These are phyloP conservation scores for Metahyphopichia silvanorum DNA, from an alignment of 805 yeast species.

Conservation along the genomic window DNA sequence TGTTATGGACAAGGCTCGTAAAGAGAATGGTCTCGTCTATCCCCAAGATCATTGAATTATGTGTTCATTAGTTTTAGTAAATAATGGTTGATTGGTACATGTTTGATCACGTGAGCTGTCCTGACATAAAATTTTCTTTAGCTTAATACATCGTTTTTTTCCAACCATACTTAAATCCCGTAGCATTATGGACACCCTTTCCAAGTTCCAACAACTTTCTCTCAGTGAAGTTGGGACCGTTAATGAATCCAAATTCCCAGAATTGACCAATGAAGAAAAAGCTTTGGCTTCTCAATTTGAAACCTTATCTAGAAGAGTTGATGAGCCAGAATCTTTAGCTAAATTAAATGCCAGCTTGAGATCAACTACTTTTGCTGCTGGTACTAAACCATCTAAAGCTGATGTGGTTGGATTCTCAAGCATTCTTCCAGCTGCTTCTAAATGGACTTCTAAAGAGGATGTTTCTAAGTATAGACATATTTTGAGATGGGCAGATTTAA, in stretches of 20 bases:
- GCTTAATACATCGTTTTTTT: background rate
- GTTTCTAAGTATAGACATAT: constrained; percentile 74
- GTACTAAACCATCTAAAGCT: constrained; percentile 61
- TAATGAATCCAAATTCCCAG: constrained; percentile 21
- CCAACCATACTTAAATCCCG: constrained; percentile 2
- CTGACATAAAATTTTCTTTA: background rate
- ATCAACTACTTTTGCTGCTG: constrained; percentile 66
- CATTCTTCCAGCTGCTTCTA: constrained; percentile 56
- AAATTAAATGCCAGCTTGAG: constrained; percentile 69
- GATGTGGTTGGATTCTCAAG: constrained; percentile 71
- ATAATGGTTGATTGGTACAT: background rate
- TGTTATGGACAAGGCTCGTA: constrained; percentile 46
- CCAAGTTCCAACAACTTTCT: constrained; percentile 27
- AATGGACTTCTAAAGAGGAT: constrained; percentile 53
- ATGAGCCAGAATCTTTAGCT: constrained; percentile 39
- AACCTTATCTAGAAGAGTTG: constrained; percentile 62
- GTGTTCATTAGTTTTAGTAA: background rate
- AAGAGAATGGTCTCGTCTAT: constrained; percentile 41
- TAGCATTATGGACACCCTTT: constrained; percentile 28
- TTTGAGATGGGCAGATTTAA: constrained; percentile 86
- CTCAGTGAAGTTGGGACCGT: constrained; percentile 20
- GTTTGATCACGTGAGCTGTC: background rate
- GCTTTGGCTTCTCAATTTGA: constrained; percentile 80
- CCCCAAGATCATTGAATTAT: constrained; percentile 27
- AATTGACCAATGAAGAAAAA: constrained; percentile 45